Evolutionary conservation across 192 early-diverging fungal genomes (phyloP).

Genomic region (Backusella psychrophila): DNA sequence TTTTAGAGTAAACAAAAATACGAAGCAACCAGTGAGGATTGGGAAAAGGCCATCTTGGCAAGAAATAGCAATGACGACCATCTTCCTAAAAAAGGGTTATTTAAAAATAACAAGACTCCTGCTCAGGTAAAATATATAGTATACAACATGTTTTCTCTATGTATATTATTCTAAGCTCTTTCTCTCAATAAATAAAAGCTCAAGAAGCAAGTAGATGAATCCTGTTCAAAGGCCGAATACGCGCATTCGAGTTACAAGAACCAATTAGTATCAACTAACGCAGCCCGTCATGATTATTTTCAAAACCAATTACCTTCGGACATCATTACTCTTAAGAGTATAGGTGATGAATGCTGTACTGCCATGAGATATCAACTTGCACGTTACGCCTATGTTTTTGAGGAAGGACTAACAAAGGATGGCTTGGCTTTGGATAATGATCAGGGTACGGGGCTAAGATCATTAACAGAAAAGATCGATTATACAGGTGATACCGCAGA

Average conservation of each 20-base stretch:
- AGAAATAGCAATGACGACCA: slow-evolving; percentile 43
- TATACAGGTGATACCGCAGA: slow-evolving; percentile 53
- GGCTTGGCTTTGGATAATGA: slow-evolving; percentile 58
- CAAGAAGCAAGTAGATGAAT: slow-evolving; percentile 83
- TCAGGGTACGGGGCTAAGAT: slow-evolving; percentile 34
- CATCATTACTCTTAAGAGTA: slow-evolving; percentile 76
- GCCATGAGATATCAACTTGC: slow-evolving; percentile 76
- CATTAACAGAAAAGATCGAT: slow-evolving; percentile 59
- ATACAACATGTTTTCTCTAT: neutral
- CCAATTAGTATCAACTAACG: slow-evolving; percentile 76
- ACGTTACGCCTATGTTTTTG: slow-evolving; percentile 79
- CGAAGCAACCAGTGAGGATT: slow-evolving; percentile 77
- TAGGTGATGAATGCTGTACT: slow-evolving; percentile 82
- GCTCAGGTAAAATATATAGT: slow-evolving; percentile 50
- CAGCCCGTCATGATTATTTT: slow-evolving; percentile 74
- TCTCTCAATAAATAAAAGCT: slow-evolving; percentile 45
- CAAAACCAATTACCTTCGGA: slow-evolving; percentile 70
- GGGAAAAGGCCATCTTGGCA: slow-evolving; percentile 74
- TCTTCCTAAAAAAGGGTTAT: slow-evolving; percentile 45
- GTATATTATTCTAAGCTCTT: neutral
- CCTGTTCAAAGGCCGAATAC: slow-evolving; percentile 73
- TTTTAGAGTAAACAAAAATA: slow-evolving; percentile 72
- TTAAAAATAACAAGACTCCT: slow-evolving; percentile 53
- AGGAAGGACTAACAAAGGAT: slow-evolving; percentile 72
- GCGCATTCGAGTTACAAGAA: slow-evolving; percentile 84